phyloP scores from a whole-genome alignment of 306 rosid genomes.

The Gynostemma pentaphyllum region DNA sequence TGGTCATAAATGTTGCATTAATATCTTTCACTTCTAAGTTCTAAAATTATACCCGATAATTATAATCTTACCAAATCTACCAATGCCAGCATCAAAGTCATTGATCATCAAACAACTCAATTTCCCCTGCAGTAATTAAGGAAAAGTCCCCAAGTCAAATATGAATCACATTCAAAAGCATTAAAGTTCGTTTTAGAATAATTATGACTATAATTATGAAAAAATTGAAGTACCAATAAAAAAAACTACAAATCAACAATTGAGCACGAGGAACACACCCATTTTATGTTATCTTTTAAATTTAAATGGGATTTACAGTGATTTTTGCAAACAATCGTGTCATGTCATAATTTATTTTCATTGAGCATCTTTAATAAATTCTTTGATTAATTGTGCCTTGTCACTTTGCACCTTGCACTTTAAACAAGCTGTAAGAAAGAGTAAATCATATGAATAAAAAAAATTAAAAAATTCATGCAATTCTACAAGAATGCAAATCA shows the following conservation, averaged over 20 bases:
- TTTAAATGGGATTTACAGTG: no score
- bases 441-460: not conserved
- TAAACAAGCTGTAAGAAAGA: not conserved
- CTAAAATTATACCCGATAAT: not conserved
- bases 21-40: not conserved
- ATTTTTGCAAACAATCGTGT: not conserved
- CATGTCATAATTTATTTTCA: not conserved
- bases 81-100: slow-evolving; percentile 95
- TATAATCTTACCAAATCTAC: slow-evolving; percentile 74
- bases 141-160: slow-evolving; percentile 1
- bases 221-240: not conserved
- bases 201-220: not conserved
- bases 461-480: not conserved
- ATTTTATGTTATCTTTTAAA: no score
- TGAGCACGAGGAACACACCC: no score
- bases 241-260: no score
- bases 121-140: slow-evolving; percentile 52
- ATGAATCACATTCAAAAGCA: not conserved
- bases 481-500: not conserved
- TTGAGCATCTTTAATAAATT: not conserved
- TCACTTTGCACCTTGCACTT: not conserved
- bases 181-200: not conserved
- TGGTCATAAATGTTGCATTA: not conserved
- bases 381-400: not conserved
- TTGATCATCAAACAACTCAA: slow-evolving; percentile 97